phyloP scores from a whole-genome alignment of 345 rosid genomes.

The Populus davidiana region DNA sequence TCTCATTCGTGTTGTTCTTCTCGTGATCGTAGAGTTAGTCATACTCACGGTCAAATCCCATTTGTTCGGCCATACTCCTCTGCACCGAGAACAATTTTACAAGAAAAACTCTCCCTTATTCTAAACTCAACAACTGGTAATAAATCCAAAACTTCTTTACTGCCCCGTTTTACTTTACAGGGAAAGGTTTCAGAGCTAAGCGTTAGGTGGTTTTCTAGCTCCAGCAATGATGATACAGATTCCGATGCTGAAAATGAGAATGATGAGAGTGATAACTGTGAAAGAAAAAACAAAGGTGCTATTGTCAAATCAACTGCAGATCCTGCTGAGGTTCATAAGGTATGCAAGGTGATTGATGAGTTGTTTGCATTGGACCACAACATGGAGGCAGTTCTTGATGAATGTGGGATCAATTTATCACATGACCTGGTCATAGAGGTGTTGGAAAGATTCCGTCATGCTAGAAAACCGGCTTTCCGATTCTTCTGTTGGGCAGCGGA shows the following conservation, averaged over 20 bases:
- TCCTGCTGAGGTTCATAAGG: slow-evolving; percentile 55
- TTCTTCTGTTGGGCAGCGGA: slow-evolving; percentile 84
- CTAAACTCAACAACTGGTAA: background rate
- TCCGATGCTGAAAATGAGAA: slow-evolving; percentile 13
- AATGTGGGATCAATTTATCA: slow-evolving; percentile 49
- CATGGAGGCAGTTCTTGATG: slow-evolving; percentile 90
- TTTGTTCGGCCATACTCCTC: slow-evolving; percentile 66
- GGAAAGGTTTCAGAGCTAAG: background rate
- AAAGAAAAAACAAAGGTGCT: slow-evolving; percentile 4
- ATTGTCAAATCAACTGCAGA: slow-evolving; percentile 29
- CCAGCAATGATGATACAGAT: slow-evolving; percentile 20
- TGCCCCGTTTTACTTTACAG: background rate
- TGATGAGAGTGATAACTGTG: background rate
- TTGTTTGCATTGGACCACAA: slow-evolving; percentile 75
- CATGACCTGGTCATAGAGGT: slow-evolving; percentile 60
- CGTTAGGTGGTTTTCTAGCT: slow-evolving; percentile 30
- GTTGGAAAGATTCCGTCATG: slow-evolving; percentile 61
- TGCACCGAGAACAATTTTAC: slow-evolving; percentile 17
- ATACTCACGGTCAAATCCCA: slow-evolving; percentile 54
- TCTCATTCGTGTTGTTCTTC: slow-evolving; percentile 47
- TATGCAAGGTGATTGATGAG: slow-evolving; percentile 87
- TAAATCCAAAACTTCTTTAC: background rate
- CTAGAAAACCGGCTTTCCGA: slow-evolving; percentile 80
- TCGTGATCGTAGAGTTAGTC: slow-evolving; percentile 44
- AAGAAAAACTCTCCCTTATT: background rate